phyloP scores from a whole-genome alignment of 2,329 filamentous ascomycete species.

The Cladobotryum mycophilum region DNA sequence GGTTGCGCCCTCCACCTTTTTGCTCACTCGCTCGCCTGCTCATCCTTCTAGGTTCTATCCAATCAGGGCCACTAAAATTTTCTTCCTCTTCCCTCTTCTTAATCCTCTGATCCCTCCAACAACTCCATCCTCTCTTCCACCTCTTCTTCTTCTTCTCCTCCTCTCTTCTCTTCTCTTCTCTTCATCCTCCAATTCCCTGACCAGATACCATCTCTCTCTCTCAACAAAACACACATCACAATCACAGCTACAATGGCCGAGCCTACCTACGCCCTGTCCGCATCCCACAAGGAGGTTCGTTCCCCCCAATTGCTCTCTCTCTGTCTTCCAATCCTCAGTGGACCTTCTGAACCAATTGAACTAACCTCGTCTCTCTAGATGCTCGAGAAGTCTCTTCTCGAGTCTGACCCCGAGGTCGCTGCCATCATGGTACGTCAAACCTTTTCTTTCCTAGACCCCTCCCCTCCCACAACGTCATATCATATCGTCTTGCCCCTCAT shows the following conservation, averaged over 20 bases:
- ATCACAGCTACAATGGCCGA: slow-evolving; percentile 29
- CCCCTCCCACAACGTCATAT: no score
- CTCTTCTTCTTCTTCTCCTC: slow-evolving; percentile 1
- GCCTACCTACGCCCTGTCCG: slow-evolving; percentile 46
- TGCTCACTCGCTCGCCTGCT: no score
- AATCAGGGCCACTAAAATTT: slow-evolving; percentile 8
- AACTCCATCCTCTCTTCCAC: background rate
- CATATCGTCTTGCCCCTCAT: background rate
- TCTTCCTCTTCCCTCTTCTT: slow-evolving; percentile 8
- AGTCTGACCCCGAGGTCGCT: slow-evolving; percentile 89
- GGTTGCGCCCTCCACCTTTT: background rate
- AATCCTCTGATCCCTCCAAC: no score
- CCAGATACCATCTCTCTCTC: background rate
- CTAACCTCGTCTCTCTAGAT: slow-evolving; percentile 51
- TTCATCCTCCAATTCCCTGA: background rate
- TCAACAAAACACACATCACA: background rate
- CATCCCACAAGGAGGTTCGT: slow-evolving; percentile 49
- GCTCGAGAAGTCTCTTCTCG: slow-evolving; percentile 90
- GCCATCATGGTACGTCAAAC: slow-evolving; percentile 76
- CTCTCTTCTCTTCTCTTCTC: background rate
- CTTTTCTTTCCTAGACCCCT: background rate
- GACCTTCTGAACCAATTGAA: slow-evolving; percentile 5
- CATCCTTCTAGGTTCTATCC: no score
- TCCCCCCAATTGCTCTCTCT: slow-evolving; percentile 10
- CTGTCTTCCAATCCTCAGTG: background rate